A percentile compares a stretch with the other conserved stretches of the same genome.
Evolutionary conservation across 2,329 filamentous ascomycete genomes (phyloP).

Genomic region (Nemania abortiva): DNA sequence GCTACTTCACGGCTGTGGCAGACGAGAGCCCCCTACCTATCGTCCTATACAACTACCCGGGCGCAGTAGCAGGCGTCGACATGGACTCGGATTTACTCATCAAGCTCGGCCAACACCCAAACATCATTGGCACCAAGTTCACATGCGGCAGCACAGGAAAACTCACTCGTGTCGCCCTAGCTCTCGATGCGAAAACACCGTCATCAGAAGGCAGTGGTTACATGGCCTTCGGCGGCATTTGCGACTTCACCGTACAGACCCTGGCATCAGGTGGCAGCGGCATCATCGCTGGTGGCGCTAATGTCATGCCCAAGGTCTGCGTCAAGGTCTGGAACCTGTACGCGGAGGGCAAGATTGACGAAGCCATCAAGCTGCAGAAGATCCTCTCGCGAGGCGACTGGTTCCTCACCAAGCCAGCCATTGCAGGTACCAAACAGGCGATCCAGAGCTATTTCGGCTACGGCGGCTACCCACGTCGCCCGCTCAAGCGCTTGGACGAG

Average conservation of each 20-base stretch:
- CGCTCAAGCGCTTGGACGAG: constrained; percentile 74
- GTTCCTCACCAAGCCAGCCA: constrained; percentile 84
- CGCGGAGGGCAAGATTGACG: constrained; percentile 76
- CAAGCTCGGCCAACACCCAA: constrained; percentile 80
- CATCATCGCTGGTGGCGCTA: constrained; percentile 87
- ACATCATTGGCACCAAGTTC: constrained; percentile 91
- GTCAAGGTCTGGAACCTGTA: constrained; percentile 84
- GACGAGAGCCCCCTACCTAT: constrained; percentile 81
- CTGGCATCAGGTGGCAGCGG: constrained; percentile 82
- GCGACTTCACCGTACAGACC: constrained; percentile 88
- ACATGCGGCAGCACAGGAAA: constrained; percentile 93
- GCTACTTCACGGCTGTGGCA: constrained; percentile 81
- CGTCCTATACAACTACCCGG: constrained; percentile 91
- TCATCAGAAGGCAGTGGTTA: constrained; percentile 71
- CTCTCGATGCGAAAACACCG: constrained; percentile 77
- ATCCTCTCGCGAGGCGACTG: constrained; percentile 84
- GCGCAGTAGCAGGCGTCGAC: constrained; percentile 86
- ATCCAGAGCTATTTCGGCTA: constrained; percentile 86
- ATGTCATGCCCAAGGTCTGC: constrained; percentile 86
- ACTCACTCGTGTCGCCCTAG: constrained; percentile 82
- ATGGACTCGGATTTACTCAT: constrained; percentile 91
- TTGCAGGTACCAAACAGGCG: constrained; percentile 87
- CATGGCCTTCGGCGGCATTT: constrained; percentile 89
- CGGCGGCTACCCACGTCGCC: constrained; percentile 79
- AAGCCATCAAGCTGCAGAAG: constrained; percentile 81